Evolutionary conservation across 78 protist genomes (phyloP).

Genomic region (Polysphondylium violaceum): DNA sequence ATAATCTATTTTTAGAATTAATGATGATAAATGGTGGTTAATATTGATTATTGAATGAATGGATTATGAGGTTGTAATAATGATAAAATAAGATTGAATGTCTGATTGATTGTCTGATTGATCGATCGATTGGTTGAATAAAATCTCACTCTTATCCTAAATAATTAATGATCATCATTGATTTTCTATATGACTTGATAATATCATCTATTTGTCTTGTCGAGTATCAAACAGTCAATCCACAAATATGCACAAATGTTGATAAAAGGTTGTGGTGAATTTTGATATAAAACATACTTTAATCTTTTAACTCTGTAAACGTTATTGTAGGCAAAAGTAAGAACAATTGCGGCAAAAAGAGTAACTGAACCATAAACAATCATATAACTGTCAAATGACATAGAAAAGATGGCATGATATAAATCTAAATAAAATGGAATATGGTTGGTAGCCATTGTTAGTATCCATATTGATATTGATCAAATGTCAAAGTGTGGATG

Average conservation of each 20-base stretch:
- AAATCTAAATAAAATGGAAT: slow-evolving; percentile 20
- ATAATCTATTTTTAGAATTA: not conserved
- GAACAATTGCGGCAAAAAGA: slow-evolving; percentile 56
- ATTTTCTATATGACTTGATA: not conserved
- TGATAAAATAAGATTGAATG: not conserved
- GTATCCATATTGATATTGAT: not conserved
- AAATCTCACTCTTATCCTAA: too few relatives aligned
- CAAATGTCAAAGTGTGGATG: too few relatives aligned
- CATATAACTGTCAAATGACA: slow-evolving; percentile 38
- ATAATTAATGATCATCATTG: not conserved
- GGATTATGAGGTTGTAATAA: not conserved
- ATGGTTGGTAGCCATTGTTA: not conserved
- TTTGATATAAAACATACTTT: slow-evolving; percentile 10
- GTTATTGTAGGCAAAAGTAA: slow-evolving; percentile 67
- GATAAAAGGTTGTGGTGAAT: too few relatives aligned
- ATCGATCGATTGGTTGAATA: too few relatives aligned
- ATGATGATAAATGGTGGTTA: not conserved
- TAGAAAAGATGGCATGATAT: slow-evolving; percentile 64
- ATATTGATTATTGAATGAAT: not conserved
- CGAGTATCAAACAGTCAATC: too few relatives aligned
- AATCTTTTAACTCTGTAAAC: slow-evolving; percentile 68
- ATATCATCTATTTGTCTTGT: not conserved
- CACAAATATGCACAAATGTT: not conserved
- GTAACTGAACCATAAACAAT: slow-evolving; percentile 71
- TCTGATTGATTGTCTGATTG: not conserved